Evolutionary conservation across 257 asterid species (phyloP).

Genomic region (Rauvolfia tetraphylla): DNA sequence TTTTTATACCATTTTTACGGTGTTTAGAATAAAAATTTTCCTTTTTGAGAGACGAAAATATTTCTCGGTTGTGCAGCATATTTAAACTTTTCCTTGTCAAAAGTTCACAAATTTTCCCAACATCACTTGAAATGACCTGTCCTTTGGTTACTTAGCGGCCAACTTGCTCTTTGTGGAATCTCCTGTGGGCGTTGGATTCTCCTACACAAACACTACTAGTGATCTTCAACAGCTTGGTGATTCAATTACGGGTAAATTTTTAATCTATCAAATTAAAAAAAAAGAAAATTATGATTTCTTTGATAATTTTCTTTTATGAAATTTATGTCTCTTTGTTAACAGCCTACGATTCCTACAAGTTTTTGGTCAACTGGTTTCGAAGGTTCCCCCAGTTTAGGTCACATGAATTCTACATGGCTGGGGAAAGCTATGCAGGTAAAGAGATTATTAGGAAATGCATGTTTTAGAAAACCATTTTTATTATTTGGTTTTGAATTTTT

Average conservation of each 20-base stretch:
- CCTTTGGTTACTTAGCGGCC: too few relatives aligned
- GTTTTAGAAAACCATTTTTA: too few relatives aligned
- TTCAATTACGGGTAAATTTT: constrained; percentile 45
- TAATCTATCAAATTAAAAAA: too few relatives aligned
- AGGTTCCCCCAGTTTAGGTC: constrained; percentile 82
- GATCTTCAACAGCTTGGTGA: constrained; percentile 46
- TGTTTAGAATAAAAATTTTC: too few relatives aligned
- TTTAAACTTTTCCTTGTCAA: too few relatives aligned
- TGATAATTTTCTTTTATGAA: background rate
- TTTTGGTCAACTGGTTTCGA: constrained; percentile 68
- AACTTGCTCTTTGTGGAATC: constrained; percentile 42
- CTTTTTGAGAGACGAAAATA: too few relatives aligned
- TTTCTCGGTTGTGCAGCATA: too few relatives aligned
- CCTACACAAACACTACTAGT: constrained; percentile 5
- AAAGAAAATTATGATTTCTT: too few relatives aligned
- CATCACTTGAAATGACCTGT: too few relatives aligned
- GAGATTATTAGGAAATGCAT: background rate
- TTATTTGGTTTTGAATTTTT: too few relatives aligned
- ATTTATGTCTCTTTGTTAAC: background rate
- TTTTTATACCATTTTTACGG: too few relatives aligned
- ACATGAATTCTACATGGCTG: constrained; percentile 76
- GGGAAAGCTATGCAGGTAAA: constrained; percentile 92
- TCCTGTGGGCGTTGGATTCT: constrained; percentile 55
- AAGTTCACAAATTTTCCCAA: too few relatives aligned
- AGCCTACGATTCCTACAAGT: constrained; percentile 73